Percentiles rank a stretch among this genome's conserved stretches.
These are phyloP conservation scores for Petasospora fabianii DNA, from an alignment of 1,139 yeast species.

Conservation along the genomic window DNA sequence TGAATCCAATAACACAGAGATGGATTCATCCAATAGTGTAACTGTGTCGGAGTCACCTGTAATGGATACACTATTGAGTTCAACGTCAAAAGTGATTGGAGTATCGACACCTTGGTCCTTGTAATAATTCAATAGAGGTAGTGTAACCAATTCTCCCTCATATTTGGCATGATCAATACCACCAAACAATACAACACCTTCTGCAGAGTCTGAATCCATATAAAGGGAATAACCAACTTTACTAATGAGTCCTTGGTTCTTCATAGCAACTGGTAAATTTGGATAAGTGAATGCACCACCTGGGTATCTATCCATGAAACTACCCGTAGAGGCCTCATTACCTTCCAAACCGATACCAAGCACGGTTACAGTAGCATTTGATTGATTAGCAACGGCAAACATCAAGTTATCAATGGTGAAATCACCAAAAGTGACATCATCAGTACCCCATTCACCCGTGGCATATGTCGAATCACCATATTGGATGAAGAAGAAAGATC, in stretches of 20 bases:
- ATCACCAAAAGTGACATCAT: constrained; percentile 41
- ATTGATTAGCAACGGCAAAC: constrained; percentile 56
- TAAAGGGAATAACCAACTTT: constrained; percentile 52
- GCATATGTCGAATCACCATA: constrained; percentile 67
- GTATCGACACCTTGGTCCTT: not conserved
- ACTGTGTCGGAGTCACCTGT: not conserved
- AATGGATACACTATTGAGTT: constrained; percentile 1
- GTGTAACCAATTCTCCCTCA: constrained; percentile 15
- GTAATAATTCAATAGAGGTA: constrained; percentile 7
- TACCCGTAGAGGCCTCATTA: constrained; percentile 2
- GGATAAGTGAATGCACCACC: constrained; percentile 5
- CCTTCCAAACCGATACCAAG: constrained; percentile 10
- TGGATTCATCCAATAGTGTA: not conserved
- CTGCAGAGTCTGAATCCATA: constrained; percentile 35
- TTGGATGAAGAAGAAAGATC: constrained; percentile 42
- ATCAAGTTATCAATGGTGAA: constrained; percentile 34
- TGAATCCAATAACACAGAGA: constrained; percentile 5
- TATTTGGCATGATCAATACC: constrained; percentile 53
- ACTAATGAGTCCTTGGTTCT: constrained; percentile 45
- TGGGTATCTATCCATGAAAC: constrained; percentile 4
- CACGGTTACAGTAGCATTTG: constrained; percentile 42
- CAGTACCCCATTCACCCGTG: constrained; percentile 61
- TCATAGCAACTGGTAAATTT: constrained; percentile 9
- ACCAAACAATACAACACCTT: constrained; percentile 52
- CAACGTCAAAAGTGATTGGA: constrained; percentile 9